Percentiles rank a stretch among this genome's conserved stretches.
Evolutionary conservation across 768 basidiomycete species (phyloP).

Genomic region (Hydnomerulius pinastri): DNA sequence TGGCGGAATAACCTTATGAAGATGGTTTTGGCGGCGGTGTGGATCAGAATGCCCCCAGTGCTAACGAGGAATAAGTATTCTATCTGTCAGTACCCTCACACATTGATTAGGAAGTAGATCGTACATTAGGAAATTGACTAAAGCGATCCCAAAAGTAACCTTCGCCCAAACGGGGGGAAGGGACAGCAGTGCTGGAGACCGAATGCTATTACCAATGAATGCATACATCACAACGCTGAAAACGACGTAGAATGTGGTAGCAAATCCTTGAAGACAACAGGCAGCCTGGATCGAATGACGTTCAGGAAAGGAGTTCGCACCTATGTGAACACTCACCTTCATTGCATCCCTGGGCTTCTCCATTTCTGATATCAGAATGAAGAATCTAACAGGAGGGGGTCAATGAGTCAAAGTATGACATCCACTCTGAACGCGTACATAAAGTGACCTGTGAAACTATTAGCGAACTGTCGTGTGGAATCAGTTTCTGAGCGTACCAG

Average conservation of each 20-base stretch:
- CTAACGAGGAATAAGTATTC: slow-evolving; percentile 27
- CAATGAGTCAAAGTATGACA: neutral
- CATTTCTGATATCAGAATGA: slow-evolving; percentile 57
- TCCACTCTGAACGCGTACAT: slow-evolving; percentile 34
- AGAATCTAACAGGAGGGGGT: slow-evolving; percentile 39
- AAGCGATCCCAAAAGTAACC: slow-evolving; percentile 44
- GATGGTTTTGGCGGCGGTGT: slow-evolving; percentile 52
- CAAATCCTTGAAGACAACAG: slow-evolving; percentile 50
- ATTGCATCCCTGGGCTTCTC: slow-evolving; percentile 47
- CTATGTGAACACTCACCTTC: slow-evolving; percentile 37
- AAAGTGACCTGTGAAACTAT: slow-evolving; percentile 42
- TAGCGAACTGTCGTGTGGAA: neutral
- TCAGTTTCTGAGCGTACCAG: slow-evolving; percentile 31
- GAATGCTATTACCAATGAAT: slow-evolving; percentile 46
- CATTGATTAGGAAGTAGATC: too few species aligned
- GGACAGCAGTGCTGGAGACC: slow-evolving; percentile 48
- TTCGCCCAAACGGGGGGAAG: slow-evolving; percentile 50
- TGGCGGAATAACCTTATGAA: slow-evolving; percentile 52
- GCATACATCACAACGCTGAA: slow-evolving; percentile 47
- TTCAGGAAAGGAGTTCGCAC: neutral
- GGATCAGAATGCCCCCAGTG: slow-evolving; percentile 46
- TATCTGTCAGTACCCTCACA: neutral
- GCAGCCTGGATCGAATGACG: slow-evolving; percentile 44
- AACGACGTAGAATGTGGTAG: slow-evolving; percentile 47
- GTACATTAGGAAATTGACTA: slow-evolving; percentile 51